Percentiles rank a stretch among this genome's conserved stretches.
Conservation (phyloP, 305 asterid species). For the Rubia peregrina region DNA sequence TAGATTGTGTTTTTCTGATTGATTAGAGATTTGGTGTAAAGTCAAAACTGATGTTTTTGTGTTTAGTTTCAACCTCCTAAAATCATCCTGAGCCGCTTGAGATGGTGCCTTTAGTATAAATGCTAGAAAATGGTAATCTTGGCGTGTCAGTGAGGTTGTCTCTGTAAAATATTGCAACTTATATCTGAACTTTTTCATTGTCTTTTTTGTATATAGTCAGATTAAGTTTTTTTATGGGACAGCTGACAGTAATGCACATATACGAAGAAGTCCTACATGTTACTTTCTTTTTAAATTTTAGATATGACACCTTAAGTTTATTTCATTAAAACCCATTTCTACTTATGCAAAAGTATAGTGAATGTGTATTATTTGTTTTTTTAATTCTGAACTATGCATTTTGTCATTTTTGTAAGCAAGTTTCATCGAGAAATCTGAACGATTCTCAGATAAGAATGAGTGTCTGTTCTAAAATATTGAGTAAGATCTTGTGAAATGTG, state of each 20-base stretch:
- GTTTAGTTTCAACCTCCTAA: too few species aligned
- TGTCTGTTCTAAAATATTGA: background rate
- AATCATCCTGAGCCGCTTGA: too few species aligned
- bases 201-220: background rate
- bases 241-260: background rate
- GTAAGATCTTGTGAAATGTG: background rate
- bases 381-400: too few species aligned
- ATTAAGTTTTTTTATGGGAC: background rate
- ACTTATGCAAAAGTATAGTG: background rate
- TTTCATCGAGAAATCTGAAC: background rate
- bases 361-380: too few species aligned
- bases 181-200: background rate
- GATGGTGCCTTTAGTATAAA: too few species aligned
- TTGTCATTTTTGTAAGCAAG: too few species aligned
- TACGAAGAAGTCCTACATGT: background rate
- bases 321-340: background rate
- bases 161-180: conserved; percentile 17
- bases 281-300: background rate
- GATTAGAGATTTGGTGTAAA: too few species aligned
- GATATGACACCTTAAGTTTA: background rate
- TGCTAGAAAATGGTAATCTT: background rate
- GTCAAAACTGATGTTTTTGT: too few species aligned
- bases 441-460: background rate
- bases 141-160: conserved; percentile 17
- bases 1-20: too few species aligned